Conservation (phyloP, 805 yeast species). For the Hanseniaspora valbyensis region DNA sequence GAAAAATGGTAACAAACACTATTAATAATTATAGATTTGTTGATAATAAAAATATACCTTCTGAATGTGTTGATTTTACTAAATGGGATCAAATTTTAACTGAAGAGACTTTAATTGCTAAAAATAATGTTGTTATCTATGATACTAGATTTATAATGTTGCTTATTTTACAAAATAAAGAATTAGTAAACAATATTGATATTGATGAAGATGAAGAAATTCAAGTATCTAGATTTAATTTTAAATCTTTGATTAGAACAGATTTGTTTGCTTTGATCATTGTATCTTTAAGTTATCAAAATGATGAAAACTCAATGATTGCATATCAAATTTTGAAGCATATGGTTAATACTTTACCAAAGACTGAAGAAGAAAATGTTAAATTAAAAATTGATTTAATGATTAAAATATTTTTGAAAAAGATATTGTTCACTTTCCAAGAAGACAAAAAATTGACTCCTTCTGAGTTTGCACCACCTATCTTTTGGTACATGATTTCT, state of each 20-base stretch:
- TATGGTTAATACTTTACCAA: conserved; percentile 27
- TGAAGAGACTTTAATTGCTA: conserved; percentile 20
- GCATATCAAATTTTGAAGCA: conserved; percentile 37
- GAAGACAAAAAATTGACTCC: conserved; percentile 18
- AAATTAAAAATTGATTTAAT: conserved; percentile 47
- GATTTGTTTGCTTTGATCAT: conserved; percentile 43
- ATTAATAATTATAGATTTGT: conserved; percentile 29
- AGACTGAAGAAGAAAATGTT: conserved; percentile 31
- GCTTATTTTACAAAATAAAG: conserved; percentile 52
- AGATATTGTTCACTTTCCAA: conserved; percentile 30
- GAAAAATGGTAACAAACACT: conserved; percentile 40
- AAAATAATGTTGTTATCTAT: conserved; percentile 32
- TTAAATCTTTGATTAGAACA: conserved; percentile 48
- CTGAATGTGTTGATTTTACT: conserved; percentile 21
- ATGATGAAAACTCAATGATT: conserved; percentile 27
- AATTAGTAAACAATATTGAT: conserved; percentile 35
- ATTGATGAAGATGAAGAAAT: conserved; percentile 25
- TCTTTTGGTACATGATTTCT: conserved; percentile 47
- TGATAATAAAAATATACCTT: conserved; percentile 27
- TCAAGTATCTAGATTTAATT: conserved; percentile 33
- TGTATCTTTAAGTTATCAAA: conserved; percentile 34
- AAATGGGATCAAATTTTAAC: conserved; percentile 27
- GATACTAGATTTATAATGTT: conserved; percentile 64
- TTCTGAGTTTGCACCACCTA: conserved; percentile 30
- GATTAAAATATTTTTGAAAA: conserved; percentile 42